Percentiles rank a stretch among this genome's conserved stretches.
These are phyloP conservation scores for Fusarium verrucosum DNA, from an alignment of 2,329 filamentous ascomycete species.

Conservation along the genomic window DNA sequence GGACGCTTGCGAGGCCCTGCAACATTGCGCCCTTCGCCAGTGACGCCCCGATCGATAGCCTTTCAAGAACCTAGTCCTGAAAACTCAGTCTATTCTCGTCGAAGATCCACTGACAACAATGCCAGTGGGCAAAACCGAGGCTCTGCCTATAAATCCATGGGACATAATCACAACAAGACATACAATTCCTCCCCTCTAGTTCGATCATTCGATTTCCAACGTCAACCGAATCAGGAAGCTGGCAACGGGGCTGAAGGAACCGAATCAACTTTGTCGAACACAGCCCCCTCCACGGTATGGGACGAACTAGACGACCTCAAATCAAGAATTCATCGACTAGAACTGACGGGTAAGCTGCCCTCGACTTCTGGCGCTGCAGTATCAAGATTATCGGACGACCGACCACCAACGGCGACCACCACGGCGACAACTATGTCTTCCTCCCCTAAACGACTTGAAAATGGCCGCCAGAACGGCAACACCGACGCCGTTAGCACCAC, in stretches of 20 bases:
- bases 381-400: constrained; percentile 77
- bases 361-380: constrained; percentile 83
- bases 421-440: constrained; percentile 90
- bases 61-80: constrained; percentile 56
- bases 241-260: constrained; percentile 70
- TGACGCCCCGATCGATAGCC: constrained; percentile 59
- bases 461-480: constrained; percentile 33
- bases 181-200: constrained; percentile 71
- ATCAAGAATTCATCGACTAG: constrained; percentile 88
- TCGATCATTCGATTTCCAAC: constrained; percentile 50
- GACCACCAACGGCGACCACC: constrained; percentile 90
- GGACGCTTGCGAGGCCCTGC: constrained; percentile 48
- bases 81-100: constrained; percentile 44
- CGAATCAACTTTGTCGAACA: constrained; percentile 88
- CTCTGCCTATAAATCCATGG: constrained; percentile 54
- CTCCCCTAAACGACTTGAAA: constrained; percentile 76
- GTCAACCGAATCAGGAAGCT: constrained; percentile 42
- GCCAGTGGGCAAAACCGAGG: constrained; percentile 53
- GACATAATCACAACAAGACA: constrained; percentile 45
- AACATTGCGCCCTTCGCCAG: constrained; percentile 55
- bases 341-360: constrained; percentile 87
- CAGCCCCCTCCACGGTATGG: constrained; percentile 93
- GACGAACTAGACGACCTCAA: constrained; percentile 97
- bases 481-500: constrained; percentile 54
- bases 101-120: constrained; percentile 58